Conservation (phyloP, 1,284 basidiomycete genomes). For the Puccinia brachypodii region DNA sequence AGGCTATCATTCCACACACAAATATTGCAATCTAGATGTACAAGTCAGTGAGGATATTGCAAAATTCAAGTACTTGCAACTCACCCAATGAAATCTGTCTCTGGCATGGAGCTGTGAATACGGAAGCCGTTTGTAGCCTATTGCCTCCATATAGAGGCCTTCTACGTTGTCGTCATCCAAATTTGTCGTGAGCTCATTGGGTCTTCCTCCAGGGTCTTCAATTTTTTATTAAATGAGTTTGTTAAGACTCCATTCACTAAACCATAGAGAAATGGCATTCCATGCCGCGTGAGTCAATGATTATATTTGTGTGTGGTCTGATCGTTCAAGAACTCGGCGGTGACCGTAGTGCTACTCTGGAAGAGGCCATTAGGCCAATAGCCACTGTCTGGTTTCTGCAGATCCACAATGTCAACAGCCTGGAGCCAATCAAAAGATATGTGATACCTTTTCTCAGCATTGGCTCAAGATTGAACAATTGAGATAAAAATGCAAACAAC, state of each 20-base stretch:
- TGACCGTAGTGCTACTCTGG: not conserved
- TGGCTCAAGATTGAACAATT: not conserved
- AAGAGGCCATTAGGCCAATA: not conserved
- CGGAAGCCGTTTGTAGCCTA: too few relatives aligned
- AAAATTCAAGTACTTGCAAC: not conserved
- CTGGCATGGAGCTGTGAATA: not conserved
- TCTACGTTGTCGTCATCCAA: not conserved
- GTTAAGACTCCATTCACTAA: not conserved
- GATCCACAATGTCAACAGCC: conserved; percentile 3
- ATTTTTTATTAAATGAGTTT: not conserved
- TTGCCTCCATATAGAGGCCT: not conserved
- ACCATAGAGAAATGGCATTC: not conserved
- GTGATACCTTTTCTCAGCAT: too few relatives aligned
- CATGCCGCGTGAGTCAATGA: not conserved
- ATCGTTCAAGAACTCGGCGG: not conserved
- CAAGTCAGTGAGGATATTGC: not conserved
- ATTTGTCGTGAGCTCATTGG: not conserved
- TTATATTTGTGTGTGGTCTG: not conserved
- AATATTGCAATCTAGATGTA: not conserved
- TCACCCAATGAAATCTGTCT: not conserved
- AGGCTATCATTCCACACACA: not conserved
- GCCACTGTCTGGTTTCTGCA: not conserved
- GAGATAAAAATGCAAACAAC: not conserved
- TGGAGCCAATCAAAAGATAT: not conserved
- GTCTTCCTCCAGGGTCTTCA: too few relatives aligned